These are phyloP conservation scores for Pyrenophora teres DNA, from an alignment of 2,329 filamentous ascomycete genomes.

Conservation along the genomic window DNA sequence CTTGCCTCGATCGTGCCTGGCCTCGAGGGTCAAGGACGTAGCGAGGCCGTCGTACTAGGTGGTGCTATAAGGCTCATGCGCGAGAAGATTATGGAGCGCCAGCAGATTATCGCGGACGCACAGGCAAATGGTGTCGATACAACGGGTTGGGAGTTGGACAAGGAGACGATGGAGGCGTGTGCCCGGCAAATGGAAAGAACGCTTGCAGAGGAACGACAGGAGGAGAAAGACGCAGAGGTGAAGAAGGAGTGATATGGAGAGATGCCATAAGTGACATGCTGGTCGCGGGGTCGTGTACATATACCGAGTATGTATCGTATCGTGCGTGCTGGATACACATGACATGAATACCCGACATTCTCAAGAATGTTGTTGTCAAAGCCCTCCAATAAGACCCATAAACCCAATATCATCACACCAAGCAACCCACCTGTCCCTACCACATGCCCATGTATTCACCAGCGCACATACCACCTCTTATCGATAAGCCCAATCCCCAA, in stretches of 20 bases:
- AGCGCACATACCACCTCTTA: constrained; percentile 23
- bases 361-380: no score
- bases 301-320: no score
- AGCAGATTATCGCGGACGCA: constrained; percentile 44
- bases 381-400: no score
- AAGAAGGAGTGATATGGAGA: constrained; percentile 8
- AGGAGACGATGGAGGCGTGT: constrained; percentile 35
- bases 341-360: no score
- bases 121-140: constrained; percentile 44
- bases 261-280: no score
- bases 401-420: neutral
- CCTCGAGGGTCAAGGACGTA: constrained; percentile 79
- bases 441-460: constrained; percentile 11
- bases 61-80: constrained; percentile 52
- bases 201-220: constrained; percentile 25
- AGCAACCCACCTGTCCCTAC: neutral
- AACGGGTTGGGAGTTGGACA: constrained; percentile 37
- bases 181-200: constrained; percentile 34
- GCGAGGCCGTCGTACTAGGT: constrained; percentile 81
- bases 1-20: constrained; percentile 81
- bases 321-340: no score
- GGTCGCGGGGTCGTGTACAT: no score
- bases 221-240: constrained; percentile 15
- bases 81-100: constrained; percentile 47
- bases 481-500: constrained; percentile 27